phyloP scores from a whole-genome alignment of 176 grass and related monocot genomes.

The Thinopyrum elongatum region DNA sequence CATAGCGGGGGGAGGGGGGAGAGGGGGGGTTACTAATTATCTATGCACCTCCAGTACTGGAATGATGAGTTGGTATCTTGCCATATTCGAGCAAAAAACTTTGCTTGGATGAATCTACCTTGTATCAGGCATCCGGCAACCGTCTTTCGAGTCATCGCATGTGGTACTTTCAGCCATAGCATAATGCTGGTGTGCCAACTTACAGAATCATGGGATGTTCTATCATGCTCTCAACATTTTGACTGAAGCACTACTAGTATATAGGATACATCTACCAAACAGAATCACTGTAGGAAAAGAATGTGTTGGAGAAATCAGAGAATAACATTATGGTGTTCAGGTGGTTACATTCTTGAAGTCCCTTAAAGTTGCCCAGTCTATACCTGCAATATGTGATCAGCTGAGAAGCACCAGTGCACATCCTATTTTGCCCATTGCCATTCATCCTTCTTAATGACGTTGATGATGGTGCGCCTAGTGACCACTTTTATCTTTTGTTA shows the following conservation, averaged over 20 bases:
- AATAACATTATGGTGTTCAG: neutral
- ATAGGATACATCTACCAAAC: neutral
- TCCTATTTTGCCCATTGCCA: neutral
- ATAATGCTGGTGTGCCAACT: neutral
- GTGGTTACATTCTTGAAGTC: neutral
- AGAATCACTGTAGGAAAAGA: neutral
- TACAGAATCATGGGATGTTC: neutral
- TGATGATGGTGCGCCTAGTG: neutral
- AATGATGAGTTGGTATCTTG: neutral
- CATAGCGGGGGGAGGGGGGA: neutral
- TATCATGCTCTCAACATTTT: neutral
- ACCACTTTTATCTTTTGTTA: slow-evolving; percentile 19
- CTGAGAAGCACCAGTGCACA: neutral
- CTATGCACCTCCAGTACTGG: neutral
- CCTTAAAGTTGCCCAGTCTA: neutral
- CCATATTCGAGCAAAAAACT: neutral
- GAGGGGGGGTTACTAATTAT: neutral
- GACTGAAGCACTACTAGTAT: neutral
- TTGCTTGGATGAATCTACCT: neutral
- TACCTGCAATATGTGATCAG: neutral
- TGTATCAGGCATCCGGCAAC: neutral
- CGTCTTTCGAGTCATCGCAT: neutral
- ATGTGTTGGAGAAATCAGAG: neutral
- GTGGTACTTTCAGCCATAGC: neutral
- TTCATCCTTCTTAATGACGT: neutral